Base-by-base conservation (phyloP, 73 alveolate species). In the Tetrahymena elliotti region DNA sequence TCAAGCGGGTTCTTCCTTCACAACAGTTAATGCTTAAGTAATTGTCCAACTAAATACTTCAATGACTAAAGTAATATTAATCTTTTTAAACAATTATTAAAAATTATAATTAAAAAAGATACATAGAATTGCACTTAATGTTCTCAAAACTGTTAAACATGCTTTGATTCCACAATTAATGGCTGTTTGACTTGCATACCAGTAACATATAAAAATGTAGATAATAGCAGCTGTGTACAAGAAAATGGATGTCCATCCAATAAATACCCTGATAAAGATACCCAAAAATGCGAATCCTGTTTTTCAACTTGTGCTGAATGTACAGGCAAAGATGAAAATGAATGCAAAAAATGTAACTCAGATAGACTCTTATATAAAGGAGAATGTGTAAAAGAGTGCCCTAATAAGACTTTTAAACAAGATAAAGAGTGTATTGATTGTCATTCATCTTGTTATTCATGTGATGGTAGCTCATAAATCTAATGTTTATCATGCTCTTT, bases 101-200 rank as follows among this genome's bases (percentile, higher is more conserved):
- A 47, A 47, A 47, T 47, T 2, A 40, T 12, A 40, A 40, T 7
- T 40, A 47, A 47, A 47, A 47, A 18, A 47, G 82, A 47, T 10
- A 47, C 82, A 18, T 47, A 54, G 20, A 12, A 93, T 54, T 93
- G 96, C 22, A 33, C 31, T 39, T 37, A 54, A 33, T 93, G 96
- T 82, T 40, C 53, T 93, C 35, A 68, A 10, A 93, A 93, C 20
- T 93, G 96, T 34, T 38, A 93, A 33, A 54, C 96, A 54, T 93
- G 96, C 34, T 9, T 27, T 35, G 93, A 93, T 83, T 27, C 53
- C 20, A 93, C 94, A 13, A 54, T 3, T 10, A 18, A n/a, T 38
- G 92, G 92, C 20, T 93, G 96, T 36, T 93, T 54, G 34, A 93
- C 96, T 18, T 93, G 96, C 35, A 93, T 82, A 27, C 5, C 88